Evolutionary conservation across 768 basidiomycete species (phyloP).

Genomic region (Trametes maxima): DNA sequence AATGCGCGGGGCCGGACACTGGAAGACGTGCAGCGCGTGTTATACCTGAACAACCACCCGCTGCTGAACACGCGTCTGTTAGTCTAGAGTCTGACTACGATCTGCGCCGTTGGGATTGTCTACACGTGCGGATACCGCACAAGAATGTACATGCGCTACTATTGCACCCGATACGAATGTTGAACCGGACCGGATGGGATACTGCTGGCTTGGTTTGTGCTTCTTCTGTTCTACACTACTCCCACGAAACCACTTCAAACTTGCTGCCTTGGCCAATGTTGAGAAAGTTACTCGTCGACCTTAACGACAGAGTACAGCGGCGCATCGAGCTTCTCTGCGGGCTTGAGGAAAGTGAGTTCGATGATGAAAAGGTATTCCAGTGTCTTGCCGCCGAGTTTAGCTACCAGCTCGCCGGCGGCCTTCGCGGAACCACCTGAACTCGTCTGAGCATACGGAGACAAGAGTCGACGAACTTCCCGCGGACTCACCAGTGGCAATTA

Average conservation of each 20-base stretch:
- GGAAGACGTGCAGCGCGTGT: constrained; percentile 46
- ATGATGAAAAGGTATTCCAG: constrained; percentile 96
- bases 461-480: background rate
- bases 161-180: constrained; percentile 4
- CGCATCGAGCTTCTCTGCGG: constrained; percentile 76
- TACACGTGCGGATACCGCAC: constrained; percentile 1
- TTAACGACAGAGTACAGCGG: constrained; percentile 90
- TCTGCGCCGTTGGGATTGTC: background rate
- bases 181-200: background rate
- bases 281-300: constrained; percentile 52
- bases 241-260: background rate
- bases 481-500: constrained; percentile 89
- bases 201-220: background rate
- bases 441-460: background rate
- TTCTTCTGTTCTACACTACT: background rate
- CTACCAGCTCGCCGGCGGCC: constrained; percentile 88
- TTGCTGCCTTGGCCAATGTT: no score
- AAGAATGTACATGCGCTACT: constrained; percentile 6
- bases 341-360: constrained; percentile 76
- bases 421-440: constrained; percentile 84
- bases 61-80: constrained; percentile 71
- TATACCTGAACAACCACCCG: constrained; percentile 79
- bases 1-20: constrained; percentile 29
- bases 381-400: constrained; percentile 79
- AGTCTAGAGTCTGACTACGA: constrained; percentile 15